These are phyloP conservation scores for Clitopilus passeckerianus DNA, from an alignment of 768 basidiomycete species.

Conservation along the genomic window DNA sequence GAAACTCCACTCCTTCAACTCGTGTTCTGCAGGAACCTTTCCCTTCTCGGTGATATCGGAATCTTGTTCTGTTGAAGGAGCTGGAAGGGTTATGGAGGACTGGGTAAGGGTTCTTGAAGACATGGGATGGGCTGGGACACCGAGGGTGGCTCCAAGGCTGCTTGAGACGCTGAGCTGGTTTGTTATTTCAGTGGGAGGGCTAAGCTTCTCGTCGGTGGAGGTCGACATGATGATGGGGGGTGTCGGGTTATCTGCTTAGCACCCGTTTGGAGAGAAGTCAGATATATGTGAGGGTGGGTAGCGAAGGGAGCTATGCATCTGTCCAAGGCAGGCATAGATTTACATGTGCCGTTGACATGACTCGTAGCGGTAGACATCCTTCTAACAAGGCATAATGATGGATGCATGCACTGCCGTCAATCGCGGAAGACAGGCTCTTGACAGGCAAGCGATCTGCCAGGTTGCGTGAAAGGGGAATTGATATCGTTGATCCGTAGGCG, in stretches of 20 bases:
- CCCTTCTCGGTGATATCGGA: not conserved
- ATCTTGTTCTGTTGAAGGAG: not conserved
- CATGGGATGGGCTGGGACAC: not conserved
- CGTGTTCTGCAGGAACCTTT: not conserved
- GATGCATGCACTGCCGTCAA: not conserved
- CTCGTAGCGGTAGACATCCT: not conserved
- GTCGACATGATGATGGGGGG: not conserved
- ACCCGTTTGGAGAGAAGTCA: not conserved
- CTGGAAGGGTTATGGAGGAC: not conserved
- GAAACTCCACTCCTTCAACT: slow-evolving; percentile 23
- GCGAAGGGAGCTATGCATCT: not conserved
- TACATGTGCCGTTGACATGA: not conserved
- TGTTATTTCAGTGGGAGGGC: not conserved
- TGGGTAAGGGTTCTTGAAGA: not conserved
- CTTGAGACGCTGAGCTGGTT: not conserved
- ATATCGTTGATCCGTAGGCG: too few species aligned
- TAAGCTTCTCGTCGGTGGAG: not conserved
- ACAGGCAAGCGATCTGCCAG: not conserved
- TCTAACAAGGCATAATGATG: not conserved
- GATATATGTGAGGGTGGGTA: not conserved
- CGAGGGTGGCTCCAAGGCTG: not conserved
- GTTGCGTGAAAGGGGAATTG: not conserved
- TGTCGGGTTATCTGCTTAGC: too few species aligned
- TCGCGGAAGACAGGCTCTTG: not conserved
- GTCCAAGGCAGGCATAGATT: not conserved